Conservation (phyloP, 768 basidiomycete genomes). For the Boletus patriciae region DNA sequence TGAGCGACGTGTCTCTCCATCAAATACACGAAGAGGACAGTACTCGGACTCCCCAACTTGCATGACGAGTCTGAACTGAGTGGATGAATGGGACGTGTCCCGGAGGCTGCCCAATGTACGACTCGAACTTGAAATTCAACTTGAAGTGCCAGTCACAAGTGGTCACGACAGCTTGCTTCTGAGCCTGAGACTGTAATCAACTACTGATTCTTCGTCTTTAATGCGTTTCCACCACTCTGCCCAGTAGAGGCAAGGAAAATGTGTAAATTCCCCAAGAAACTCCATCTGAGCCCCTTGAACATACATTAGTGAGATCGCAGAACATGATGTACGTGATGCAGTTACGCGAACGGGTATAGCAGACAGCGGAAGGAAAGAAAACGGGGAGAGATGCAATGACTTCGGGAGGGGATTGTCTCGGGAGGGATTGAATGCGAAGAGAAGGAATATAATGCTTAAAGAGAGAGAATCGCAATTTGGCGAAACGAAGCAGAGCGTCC, state of each 20-base stretch:
- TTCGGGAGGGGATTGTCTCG: conserved; percentile 15
- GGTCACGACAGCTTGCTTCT: not conserved
- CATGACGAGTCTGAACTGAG: not conserved
- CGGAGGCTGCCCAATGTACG: no score
- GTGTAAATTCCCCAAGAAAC: conserved; percentile 18
- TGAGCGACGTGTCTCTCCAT: no score
- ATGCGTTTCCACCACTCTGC: not conserved
- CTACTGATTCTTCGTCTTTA: not conserved
- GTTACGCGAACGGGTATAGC: conserved; percentile 35
- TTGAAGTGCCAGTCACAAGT: no score
- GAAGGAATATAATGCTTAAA: conserved; percentile 14
- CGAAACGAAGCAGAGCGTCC: conserved; percentile 13
- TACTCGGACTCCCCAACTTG: not conserved
- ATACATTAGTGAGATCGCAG: conserved; percentile 35
- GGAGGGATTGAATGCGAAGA: conserved; percentile 13
- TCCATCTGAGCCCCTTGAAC: conserved; percentile 10
- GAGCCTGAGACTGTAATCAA: not conserved
- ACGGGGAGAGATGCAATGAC: conserved; percentile 18
- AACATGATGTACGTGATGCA: conserved; percentile 30
- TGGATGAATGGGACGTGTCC: not conserved
- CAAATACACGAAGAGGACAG: not conserved
- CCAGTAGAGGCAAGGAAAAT: not conserved
- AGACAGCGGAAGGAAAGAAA: conserved; percentile 10
- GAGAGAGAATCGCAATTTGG: conserved; percentile 4
- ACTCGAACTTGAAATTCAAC: no score